Evolutionary conservation across 2,329 filamentous ascomycete species (phyloP).

Genomic region (Neocatenulostroma microsporum): DNA sequence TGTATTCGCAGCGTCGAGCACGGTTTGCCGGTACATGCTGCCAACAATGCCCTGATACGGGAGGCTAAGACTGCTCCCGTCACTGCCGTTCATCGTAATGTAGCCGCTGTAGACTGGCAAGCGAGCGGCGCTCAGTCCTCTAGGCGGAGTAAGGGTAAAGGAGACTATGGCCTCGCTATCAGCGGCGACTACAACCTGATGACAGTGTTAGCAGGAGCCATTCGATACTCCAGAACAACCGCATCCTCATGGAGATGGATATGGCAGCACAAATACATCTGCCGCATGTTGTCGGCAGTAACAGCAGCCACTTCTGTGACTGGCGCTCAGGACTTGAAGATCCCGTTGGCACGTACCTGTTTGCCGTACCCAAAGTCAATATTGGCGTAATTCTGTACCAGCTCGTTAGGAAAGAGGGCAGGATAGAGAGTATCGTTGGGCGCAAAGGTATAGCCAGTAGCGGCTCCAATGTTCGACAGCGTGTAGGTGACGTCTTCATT

Average conservation of each 20-base stretch:
- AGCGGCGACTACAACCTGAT: too few species aligned
- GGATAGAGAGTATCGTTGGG: conserved; percentile 11
- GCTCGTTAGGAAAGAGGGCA: conserved; percentile 15
- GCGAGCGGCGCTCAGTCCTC: conserved; percentile 17
- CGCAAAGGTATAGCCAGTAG: conserved; percentile 50
- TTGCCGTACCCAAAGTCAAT: too few species aligned
- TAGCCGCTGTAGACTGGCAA: conserved; percentile 30
- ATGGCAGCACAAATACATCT: too few species aligned
- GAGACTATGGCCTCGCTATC: too few species aligned
- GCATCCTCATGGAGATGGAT: conserved; percentile 12
- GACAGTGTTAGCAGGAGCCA: not conserved
- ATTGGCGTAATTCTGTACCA: conserved; percentile 14
- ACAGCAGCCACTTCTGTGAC: conserved; percentile 11
- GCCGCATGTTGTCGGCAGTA: conserved; percentile 16
- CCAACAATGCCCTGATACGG: conserved; percentile 29
- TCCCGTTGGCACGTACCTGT: too few species aligned
- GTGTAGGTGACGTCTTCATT: conserved; percentile 44
- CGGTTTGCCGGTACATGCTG: conserved; percentile 16
- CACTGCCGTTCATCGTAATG: conserved; percentile 19
- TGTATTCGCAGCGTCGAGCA: conserved; percentile 19
- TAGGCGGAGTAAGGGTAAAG: conserved; percentile 15
- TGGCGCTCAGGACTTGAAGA: too few species aligned
- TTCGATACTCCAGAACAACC: not conserved
- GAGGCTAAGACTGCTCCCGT: conserved; percentile 22
- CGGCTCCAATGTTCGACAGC: conserved; percentile 44